A percentile compares a stretch with the other conserved stretches of the same genome.
These are phyloP conservation scores for Pezicula carpinea DNA, from an alignment of 2,329 filamentous ascomycete genomes.

Conservation along the genomic window DNA sequence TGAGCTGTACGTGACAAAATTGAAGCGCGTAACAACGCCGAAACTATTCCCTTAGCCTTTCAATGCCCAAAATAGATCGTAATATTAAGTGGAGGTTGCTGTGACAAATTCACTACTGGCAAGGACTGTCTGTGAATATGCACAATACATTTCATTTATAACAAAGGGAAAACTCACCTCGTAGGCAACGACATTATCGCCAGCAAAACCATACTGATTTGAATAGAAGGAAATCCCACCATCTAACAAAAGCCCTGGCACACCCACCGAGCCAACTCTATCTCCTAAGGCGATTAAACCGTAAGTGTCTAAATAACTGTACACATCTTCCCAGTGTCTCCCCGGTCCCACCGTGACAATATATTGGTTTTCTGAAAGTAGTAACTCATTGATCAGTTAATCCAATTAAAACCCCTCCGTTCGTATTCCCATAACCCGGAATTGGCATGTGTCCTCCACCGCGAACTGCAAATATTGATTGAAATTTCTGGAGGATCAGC, in stretches of 20 bases:
- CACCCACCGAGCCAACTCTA: slow-evolving; percentile 11
- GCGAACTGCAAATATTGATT: slow-evolving; percentile 9
- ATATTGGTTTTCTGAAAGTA: slow-evolving; percentile 6
- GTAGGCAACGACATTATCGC: slow-evolving; percentile 10
- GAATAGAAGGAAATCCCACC: slow-evolving; percentile 16
- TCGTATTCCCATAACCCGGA: slow-evolving; percentile 5
- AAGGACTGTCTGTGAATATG: slow-evolving; percentile 10
- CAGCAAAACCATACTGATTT: slow-evolving; percentile 14
- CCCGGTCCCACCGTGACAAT: slow-evolving; percentile 11
- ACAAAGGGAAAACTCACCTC: slow-evolving; percentile 7
- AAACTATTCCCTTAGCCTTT: slow-evolving; percentile 32
- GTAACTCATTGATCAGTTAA: slow-evolving; percentile 6
- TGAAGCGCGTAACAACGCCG: slow-evolving; percentile 33
- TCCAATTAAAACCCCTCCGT: slow-evolving; percentile 11
- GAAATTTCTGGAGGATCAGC: slow-evolving; percentile 2
- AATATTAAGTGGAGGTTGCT: slow-evolving; percentile 18
- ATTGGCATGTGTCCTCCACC: slow-evolving; percentile 14
- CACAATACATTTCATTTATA: background rate
- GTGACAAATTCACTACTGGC: slow-evolving; percentile 20
- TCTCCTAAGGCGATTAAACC: slow-evolving; percentile 10
- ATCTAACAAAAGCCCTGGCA: slow-evolving; percentile 13
- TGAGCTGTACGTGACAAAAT: slow-evolving; percentile 30
- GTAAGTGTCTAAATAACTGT: slow-evolving; percentile 7
- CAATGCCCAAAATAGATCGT: slow-evolving; percentile 32
- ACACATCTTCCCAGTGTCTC: slow-evolving; percentile 11